phyloP scores from a whole-genome alignment of 257 asterid genomes.

The Ophiorrhiza pumila region DNA sequence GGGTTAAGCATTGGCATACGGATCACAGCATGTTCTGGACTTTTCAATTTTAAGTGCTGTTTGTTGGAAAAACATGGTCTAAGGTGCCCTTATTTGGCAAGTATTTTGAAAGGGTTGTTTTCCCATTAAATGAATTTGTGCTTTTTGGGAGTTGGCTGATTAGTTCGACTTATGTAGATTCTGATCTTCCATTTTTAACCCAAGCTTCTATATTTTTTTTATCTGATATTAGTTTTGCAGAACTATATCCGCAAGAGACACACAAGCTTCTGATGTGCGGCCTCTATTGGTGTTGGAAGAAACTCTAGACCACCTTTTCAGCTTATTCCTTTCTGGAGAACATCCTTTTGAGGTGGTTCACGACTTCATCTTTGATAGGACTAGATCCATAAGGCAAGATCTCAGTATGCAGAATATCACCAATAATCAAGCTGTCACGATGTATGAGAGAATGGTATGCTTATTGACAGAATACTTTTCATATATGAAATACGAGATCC shows the following conservation, averaged over 20 bases:
- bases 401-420: conserved; percentile 80
- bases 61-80: conserved; percentile 1
- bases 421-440: conserved; percentile 52
- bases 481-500: neutral
- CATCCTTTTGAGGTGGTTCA: conserved; percentile 76
- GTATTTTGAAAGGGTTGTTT: neutral
- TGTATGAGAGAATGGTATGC: conserved; percentile 95
- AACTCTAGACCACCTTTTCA: conserved; percentile 64
- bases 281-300: conserved; percentile 72
- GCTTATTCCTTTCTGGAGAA: conserved; percentile 53
- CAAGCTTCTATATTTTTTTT: neutral
- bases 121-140: neutral
- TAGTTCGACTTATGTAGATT: neutral
- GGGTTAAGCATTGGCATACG: neutral
- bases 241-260: conserved; percentile 56
- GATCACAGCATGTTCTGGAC: neutral
- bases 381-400: conserved; percentile 93
- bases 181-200: neutral
- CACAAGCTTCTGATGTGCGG: conserved; percentile 72
- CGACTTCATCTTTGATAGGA: conserved; percentile 87
- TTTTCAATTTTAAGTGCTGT: neutral
- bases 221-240: conserved; percentile 75
- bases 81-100: neutral
- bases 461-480: conserved; percentile 9
- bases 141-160: neutral